Base-by-base conservation (phyloP, 306 rosid genomes). In the Acacia crassicarpa region DNA sequence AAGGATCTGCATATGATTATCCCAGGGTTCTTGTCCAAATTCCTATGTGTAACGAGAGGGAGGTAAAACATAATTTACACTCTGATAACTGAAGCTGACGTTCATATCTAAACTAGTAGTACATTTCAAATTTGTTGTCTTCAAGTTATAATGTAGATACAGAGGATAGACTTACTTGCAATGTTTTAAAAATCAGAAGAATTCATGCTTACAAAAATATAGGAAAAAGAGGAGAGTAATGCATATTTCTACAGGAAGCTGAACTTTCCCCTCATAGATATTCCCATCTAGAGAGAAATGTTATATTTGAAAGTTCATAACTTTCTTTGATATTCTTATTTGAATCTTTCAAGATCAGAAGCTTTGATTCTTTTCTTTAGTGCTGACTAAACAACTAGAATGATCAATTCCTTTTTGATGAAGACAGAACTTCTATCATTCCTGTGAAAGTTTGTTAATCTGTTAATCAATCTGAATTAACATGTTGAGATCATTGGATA, bases 11-110 rank as follows among this genome's bases (percentile, higher is more conserved):
- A 17, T 83, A 75, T 82, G 85, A 86, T 80, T 88, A 89, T 84
- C 98, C 98, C 54, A 91, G 88, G 98, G 98, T 95, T 83, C 90
- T 95, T 78, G 86, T 93, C 87, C 97, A 94, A 87, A 91, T 94
- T 83, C 98, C 97, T 43, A 94, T 94, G 97, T 93, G 98, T 84
- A 95, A 95, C 33, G 98, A 95, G 89, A 91, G 72, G 69, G 98
- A 95, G 98, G 98, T 95, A 91, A 79, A 49, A 20, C 46, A 67
- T 77, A 79, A 65, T 61, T 72, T 11, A 4, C 15, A 75, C 35
- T 40, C 59, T 30, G 66, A 10, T 74, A 73, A 72, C 72, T 74
- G 43, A 44, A 51, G 80, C 48, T 78, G 27, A 74, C 56, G 35
- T 72, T 49, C 38, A 35, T 54, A 51, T 25, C 43, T 41, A 51